These are phyloP conservation scores for Lathyrus tuberosus DNA, from an alignment of 306 rosid species.

Conservation along the genomic window DNA sequence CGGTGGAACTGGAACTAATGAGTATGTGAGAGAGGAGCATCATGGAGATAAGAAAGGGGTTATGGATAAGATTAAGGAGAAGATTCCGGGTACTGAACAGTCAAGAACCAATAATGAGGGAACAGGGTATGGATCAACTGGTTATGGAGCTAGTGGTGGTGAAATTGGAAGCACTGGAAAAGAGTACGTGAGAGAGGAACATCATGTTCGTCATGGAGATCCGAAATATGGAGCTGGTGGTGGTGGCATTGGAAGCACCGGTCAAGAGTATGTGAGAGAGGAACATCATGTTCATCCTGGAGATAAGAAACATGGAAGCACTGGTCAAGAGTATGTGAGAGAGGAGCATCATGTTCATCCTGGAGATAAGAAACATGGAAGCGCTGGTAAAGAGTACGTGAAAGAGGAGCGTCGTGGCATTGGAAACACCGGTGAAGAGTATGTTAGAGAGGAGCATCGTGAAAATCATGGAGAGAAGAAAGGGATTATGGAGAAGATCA, in stretches of 20 bases:
- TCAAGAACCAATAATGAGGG: background rate
- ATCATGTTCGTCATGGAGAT: background rate
- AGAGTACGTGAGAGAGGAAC: background rate
- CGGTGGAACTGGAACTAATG: background rate
- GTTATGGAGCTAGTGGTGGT: background rate
- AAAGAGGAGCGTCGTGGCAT: no score
- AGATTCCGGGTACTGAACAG: background rate
- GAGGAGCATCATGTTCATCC: background rate
- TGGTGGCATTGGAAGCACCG: background rate
- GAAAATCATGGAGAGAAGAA: conserved; percentile 26
- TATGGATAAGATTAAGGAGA: conserved; percentile 1
- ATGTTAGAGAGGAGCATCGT: no score
- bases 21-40: background rate
- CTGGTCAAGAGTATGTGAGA: background rate
- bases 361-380: background rate
- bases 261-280: background rate
- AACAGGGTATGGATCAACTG: background rate
- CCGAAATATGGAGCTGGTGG: conserved; percentile 12
- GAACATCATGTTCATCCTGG: background rate
- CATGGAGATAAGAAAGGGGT: conserved; percentile 23
- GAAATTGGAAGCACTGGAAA: background rate
- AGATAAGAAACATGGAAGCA: conserved; percentile 20
- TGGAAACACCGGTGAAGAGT: background rate
- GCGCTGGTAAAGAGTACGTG: no score
- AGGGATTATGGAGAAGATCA: conserved; percentile 10